These are phyloP conservation scores for Ramicandelaber brevisporus DNA, from an alignment of 192 early-diverging fungal species.

Conservation along the genomic window DNA sequence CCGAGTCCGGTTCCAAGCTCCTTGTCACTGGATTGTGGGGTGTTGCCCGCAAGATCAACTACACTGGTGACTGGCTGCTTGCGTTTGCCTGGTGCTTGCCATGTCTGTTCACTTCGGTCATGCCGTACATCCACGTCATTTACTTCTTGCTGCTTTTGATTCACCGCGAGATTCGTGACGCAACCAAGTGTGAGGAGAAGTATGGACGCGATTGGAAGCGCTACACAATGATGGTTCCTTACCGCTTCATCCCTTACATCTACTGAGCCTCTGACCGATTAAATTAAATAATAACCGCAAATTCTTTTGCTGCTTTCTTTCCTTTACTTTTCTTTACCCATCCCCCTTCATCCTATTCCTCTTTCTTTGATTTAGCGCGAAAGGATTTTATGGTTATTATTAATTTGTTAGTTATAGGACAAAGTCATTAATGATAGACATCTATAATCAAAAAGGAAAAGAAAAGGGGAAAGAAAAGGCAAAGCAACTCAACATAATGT, in stretches of 20 bases:
- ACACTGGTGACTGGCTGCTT: slow-evolving; percentile 88
- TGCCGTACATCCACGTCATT: slow-evolving; percentile 82
- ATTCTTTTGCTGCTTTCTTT: too few relatives aligned
- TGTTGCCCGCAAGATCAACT: slow-evolving; percentile 79
- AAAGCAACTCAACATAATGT: too few relatives aligned
- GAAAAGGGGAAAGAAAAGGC: too few relatives aligned
- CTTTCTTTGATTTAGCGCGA: too few relatives aligned
- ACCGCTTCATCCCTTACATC: slow-evolving; percentile 60
- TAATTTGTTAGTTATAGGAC: too few relatives aligned
- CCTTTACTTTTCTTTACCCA: too few relatives aligned
- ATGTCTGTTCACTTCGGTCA: slow-evolving; percentile 43
- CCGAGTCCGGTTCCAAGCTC: slow-evolving; percentile 51
- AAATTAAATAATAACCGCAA: too few relatives aligned
- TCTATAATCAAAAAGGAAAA: too few relatives aligned
- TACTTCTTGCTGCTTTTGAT: slow-evolving; percentile 81
- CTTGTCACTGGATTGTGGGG: slow-evolving; percentile 91
- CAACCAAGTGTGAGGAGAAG: slow-evolving; percentile 70
- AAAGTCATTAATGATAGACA: too few relatives aligned
- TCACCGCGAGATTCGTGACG: slow-evolving; percentile 74
- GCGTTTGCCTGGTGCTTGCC: slow-evolving; percentile 73
- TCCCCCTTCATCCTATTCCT: too few relatives aligned
- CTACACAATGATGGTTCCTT: slow-evolving; percentile 59
- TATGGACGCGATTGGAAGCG: slow-evolving; percentile 83
- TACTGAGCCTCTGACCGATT: too few relatives aligned
- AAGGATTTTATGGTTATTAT: too few relatives aligned